Evolutionary conservation across 1,284 basidiomycete genomes (phyloP).

Genomic region (Neolentinus lepideus): DNA sequence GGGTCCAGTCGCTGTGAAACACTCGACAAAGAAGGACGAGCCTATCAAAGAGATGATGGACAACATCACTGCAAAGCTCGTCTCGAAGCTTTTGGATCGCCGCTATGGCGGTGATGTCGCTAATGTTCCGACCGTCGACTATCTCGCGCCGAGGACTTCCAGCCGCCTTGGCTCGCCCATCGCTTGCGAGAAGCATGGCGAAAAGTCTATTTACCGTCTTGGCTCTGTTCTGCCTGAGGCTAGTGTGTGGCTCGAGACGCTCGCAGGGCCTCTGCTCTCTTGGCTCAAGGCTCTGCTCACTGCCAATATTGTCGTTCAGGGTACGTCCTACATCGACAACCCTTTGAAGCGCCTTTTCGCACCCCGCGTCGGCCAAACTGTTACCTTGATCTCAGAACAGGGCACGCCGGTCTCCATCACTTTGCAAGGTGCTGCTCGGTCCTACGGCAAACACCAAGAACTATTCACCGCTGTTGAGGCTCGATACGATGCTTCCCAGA

Average conservation of each 20-base stretch:
- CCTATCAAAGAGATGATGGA: slow-evolving; percentile 91
- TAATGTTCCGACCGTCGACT: slow-evolving; percentile 81
- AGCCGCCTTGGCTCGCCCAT: slow-evolving; percentile 39
- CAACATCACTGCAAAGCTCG: slow-evolving; percentile 76
- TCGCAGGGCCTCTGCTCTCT: slow-evolving; percentile 75
- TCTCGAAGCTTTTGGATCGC: slow-evolving; percentile 75
- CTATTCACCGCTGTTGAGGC: slow-evolving; percentile 85
- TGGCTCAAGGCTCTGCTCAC: slow-evolving; percentile 89
- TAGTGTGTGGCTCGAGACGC: slow-evolving; percentile 75
- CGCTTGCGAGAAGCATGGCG: slow-evolving; percentile 34
- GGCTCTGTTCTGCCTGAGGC: slow-evolving; percentile 49
- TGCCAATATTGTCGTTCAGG: slow-evolving; percentile 81
- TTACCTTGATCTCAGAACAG: slow-evolving; percentile 45
- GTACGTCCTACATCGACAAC: slow-evolving; percentile 80
- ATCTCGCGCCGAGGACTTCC: slow-evolving; percentile 56
- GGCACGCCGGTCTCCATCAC: slow-evolving; percentile 47
- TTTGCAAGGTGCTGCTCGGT: slow-evolving; percentile 76
- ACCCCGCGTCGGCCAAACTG: slow-evolving; percentile 76
- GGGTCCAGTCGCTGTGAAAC: slow-evolving; percentile 91
- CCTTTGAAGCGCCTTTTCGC: slow-evolving; percentile 84
- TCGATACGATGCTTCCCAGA: slow-evolving; percentile 45
- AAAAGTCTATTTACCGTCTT: slow-evolving; percentile 51
- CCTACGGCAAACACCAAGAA: slow-evolving; percentile 65
- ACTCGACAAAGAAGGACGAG: slow-evolving; percentile 85
- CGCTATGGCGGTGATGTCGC: slow-evolving; percentile 77